A percentile compares a stretch with the other conserved stretches of the same genome.
These are phyloP conservation scores for Jamesozyma lodderae DNA, from an alignment of 805 yeast species.

Conservation along the genomic window DNA sequence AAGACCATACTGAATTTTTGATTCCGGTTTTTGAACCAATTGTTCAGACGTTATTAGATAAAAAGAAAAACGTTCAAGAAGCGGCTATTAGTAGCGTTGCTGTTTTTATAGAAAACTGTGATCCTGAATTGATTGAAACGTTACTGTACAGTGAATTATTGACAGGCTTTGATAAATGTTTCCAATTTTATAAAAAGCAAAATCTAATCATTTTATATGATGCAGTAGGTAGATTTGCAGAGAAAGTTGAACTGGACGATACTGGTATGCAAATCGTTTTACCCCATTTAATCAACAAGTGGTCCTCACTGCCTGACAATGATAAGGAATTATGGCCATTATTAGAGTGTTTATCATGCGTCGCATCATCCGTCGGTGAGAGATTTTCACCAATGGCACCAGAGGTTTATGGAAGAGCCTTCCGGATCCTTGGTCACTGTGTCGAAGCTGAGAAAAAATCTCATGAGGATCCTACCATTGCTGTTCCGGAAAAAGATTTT, in stretches of 20 bases:
- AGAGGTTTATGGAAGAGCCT: constrained; percentile 73
- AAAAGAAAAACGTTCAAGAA: constrained; percentile 88
- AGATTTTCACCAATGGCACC: constrained; percentile 82
- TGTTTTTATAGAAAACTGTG: constrained; percentile 70
- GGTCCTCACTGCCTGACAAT: constrained; percentile 67
- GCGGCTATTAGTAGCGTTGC: constrained; percentile 86
- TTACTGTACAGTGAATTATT: constrained; percentile 55
- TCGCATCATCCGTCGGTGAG: constrained; percentile 81
- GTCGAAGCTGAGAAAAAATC: constrained; percentile 58
- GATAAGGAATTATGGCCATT: constrained; percentile 88
- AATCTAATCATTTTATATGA: constrained; percentile 79
- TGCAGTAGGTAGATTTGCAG: constrained; percentile 83
- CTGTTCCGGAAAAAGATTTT: constrained; percentile 83
- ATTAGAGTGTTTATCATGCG: constrained; percentile 84
- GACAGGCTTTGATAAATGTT: constrained; percentile 63
- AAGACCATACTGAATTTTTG: constrained; percentile 60
- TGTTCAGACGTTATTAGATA: constrained; percentile 66
- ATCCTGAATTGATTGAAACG: constrained; percentile 49
- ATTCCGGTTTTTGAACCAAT: constrained; percentile 72
- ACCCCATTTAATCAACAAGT: constrained; percentile 75
- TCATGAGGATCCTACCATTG: constrained; percentile 54
- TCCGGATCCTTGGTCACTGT: constrained; percentile 57
- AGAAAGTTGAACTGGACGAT: constrained; percentile 52
- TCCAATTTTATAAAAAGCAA: constrained; percentile 68
- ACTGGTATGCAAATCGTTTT: constrained; percentile 52